A percentile compares a stretch with the other conserved stretches of the same genome.
Conservation (phyloP, 345 rosid genomes). For the Melastoma malabathricum region DNA sequence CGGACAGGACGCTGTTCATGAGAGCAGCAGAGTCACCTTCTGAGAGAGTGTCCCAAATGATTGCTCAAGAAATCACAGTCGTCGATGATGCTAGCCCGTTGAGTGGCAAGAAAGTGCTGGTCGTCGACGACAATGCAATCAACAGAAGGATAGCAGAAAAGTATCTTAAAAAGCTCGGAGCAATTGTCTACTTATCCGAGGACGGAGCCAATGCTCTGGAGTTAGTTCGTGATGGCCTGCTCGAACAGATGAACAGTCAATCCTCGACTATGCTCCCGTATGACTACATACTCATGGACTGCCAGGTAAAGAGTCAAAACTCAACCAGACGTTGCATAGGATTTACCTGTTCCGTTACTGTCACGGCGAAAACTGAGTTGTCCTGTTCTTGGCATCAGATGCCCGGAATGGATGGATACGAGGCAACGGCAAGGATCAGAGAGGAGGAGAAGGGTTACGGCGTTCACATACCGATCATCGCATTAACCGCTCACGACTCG, state of each 20-base stretch:
- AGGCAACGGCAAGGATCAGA: slow-evolving; percentile 51
- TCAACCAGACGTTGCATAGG: neutral
- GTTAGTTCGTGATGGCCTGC: slow-evolving; percentile 21
- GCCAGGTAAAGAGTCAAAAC: slow-evolving; percentile 32
- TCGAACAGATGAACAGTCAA: slow-evolving; percentile 10
- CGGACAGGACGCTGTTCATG: slow-evolving; percentile 7
- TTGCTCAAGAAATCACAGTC: neutral
- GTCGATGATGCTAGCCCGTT: slow-evolving; percentile 13
- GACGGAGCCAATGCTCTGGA: slow-evolving; percentile 47
- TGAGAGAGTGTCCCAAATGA: neutral
- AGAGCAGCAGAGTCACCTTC: neutral
- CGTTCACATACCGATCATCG: slow-evolving; percentile 55
- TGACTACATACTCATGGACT: slow-evolving; percentile 74
- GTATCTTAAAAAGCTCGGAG: slow-evolving; percentile 35
- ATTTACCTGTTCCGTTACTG: neutral
- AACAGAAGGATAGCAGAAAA: slow-evolving; percentile 10
- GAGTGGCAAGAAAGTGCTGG: slow-evolving; percentile 42
- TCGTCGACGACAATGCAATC: slow-evolving; percentile 41
- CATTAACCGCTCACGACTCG: slow-evolving; percentile 42
- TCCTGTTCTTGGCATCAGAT: slow-evolving; percentile 25
- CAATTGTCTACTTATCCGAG: slow-evolving; percentile 24
- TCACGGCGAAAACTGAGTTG: neutral
- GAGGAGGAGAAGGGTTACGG: slow-evolving; percentile 32
- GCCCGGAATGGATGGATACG: slow-evolving; percentile 61
- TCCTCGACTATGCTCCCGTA: slow-evolving; percentile 22